Evolutionary conservation across 2,329 filamentous ascomycete genomes (phyloP).

Genomic region (Chaetomium sp.): DNA sequence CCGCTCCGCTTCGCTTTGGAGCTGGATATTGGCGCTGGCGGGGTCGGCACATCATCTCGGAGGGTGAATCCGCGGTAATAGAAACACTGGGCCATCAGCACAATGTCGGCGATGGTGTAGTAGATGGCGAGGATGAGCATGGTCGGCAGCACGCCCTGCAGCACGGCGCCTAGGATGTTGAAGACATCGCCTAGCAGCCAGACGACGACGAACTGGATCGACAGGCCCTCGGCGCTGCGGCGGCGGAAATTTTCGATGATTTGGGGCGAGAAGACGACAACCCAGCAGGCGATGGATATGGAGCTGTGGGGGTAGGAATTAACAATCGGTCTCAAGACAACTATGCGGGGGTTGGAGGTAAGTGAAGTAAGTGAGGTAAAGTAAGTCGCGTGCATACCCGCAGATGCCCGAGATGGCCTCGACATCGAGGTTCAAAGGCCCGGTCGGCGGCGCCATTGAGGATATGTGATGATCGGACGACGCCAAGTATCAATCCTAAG

Average conservation of each 20-base stretch:
- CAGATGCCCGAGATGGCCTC: conserved; percentile 90
- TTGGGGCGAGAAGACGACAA: conserved; percentile 94
- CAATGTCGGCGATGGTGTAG: conserved; percentile 86
- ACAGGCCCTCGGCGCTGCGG: conserved; percentile 78
- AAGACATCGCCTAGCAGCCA: conserved; percentile 95
- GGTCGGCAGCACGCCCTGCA: conserved; percentile 83
- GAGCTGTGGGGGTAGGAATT: conserved; percentile 51
- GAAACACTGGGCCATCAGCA: conserved; percentile 83
- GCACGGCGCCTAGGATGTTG: conserved; percentile 86
- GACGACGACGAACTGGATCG: conserved; percentile 83
- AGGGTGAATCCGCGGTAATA: conserved; percentile 85
- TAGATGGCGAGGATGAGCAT: conserved; percentile 86
- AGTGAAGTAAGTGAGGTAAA: background rate
- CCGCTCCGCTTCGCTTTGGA: conserved; percentile 7
- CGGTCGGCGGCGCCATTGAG: conserved; percentile 48
- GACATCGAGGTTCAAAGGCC: conserved; percentile 66
- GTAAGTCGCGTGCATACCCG: conserved; percentile 48
- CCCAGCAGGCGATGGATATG: conserved; percentile 95
- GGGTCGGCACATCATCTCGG: conserved; percentile 43
- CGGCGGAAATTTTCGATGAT: conserved; percentile 92
- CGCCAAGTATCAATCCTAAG: background rate
- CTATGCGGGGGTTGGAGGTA: background rate
- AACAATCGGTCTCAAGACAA: background rate
- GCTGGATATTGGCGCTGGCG: conserved; percentile 3
- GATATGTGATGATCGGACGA: background rate